Evolutionary conservation across 2,329 filamentous ascomycete genomes (phyloP), one percentile per base, ranked within the genome.

Genomic region (Helicocarpus griseus): DNA sequence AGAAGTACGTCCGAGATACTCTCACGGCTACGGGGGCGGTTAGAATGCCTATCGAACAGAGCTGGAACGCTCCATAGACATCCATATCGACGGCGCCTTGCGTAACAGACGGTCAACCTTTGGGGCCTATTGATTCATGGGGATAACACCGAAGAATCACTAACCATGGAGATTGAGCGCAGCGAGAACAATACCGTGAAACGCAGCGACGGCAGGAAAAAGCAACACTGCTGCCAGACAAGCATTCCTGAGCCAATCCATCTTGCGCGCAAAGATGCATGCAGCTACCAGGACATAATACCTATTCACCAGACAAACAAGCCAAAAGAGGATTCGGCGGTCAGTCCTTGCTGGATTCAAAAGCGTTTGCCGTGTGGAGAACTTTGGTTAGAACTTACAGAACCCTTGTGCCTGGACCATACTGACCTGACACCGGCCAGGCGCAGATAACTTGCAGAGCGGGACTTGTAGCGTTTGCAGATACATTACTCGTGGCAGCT

Each of bases 1-100:
- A 73, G 61, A 84, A 85, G 60, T 86, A 86, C 0, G 82, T 86
- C 14, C 67, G 67, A 1, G 82, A 85, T 40, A 82, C 63, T 54
- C 76, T 73, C 21, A 82, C 80, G 0, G 81, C 83, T 0, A 81
- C 73, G 0, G 82, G 83, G 3, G 79, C 82, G 1, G 80, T 79
- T 3, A 86, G 58, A 14, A 85, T 81, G 11, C 80, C 82, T 35
- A 86, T 81, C 0, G 82, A 74, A 53, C 82, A 86, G 0, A 85
- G 63, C 56, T 86, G 83, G 55, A 86, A 84, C 7, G 81, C 81
- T 1, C 83, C 83, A 52, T 78, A 86, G 3, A 86, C 70, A 57
- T 86, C 83, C 76, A 86, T 79, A 58, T 86, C 82, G 13, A 85
- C 75, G 13, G 79, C 82, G 48, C 69, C 81, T 83, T 44, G 26